These are phyloP conservation scores for Cordyceps tenuipes DNA, from an alignment of 2,329 filamentous ascomycete species.

Conservation along the genomic window DNA sequence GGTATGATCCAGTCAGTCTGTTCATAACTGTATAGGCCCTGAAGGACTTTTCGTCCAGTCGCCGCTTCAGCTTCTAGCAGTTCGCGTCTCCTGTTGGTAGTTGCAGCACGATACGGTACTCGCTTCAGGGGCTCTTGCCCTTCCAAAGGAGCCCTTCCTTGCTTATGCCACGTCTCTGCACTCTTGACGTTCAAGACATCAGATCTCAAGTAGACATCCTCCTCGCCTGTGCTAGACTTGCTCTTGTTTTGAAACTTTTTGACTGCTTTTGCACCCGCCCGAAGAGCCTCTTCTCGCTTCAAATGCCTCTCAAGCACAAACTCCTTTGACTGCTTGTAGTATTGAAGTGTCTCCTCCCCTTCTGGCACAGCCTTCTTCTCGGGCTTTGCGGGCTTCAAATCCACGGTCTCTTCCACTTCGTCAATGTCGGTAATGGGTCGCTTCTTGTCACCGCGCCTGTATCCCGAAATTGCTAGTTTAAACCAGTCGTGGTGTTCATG, in stretches of 20 bases:
- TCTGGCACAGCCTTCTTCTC: conserved; percentile 67
- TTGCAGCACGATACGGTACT: conserved; percentile 87
- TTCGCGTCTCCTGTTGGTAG: conserved; percentile 76
- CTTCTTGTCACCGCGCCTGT: conserved; percentile 42
- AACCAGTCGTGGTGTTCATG: conserved; percentile 87
- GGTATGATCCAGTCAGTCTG: conserved; percentile 97
- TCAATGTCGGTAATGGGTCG: conserved; percentile 61
- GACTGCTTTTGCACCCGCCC: conserved; percentile 58
- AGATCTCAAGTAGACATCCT: conserved; percentile 70
- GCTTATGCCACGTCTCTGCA: conserved; percentile 95
- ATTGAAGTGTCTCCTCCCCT: conserved; percentile 75
- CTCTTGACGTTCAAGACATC: conserved; percentile 84
- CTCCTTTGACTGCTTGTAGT: conserved; percentile 77
- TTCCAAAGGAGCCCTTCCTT: conserved; percentile 66
- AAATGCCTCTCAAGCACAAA: conserved; percentile 81
- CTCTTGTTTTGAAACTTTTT: conserved; percentile 66
- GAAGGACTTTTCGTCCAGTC: conserved; percentile 74
- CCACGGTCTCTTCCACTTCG: conserved; percentile 68
- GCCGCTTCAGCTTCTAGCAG: conserved; percentile 76
- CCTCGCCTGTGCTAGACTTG: conserved; percentile 65
- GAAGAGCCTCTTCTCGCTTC: conserved; percentile 82
- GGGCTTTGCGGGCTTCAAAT: conserved; percentile 63
- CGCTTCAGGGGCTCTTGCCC: conserved; percentile 73
- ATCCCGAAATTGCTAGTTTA: conserved; percentile 67
- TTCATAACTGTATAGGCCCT: conserved; percentile 72